phyloP scores from a whole-genome alignment of 78 protist genomes.

The Dictyostelium capitatum region DNA sequence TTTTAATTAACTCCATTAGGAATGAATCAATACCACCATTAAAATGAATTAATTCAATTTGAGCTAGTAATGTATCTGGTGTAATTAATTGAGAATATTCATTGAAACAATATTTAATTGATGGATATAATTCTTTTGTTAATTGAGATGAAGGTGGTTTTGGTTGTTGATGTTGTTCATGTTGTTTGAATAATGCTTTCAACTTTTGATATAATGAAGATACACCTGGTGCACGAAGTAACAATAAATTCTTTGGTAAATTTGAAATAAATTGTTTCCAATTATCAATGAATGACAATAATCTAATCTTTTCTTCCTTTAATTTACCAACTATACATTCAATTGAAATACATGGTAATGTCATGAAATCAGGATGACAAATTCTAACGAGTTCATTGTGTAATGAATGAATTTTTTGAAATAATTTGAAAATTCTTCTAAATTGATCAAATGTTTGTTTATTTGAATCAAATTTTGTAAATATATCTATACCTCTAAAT shows the following conservation, averaged over 20 bases:
- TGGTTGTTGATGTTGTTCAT: background rate
- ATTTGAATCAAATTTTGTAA: background rate
- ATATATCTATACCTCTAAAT: conserved; percentile 8
- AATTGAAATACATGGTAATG: background rate
- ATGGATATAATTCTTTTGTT: background rate
- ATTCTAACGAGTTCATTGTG: background rate
- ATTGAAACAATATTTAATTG: conserved; percentile 20
- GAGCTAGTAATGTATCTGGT: background rate
- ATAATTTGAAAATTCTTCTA: background rate
- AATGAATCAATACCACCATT: background rate
- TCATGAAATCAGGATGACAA: conserved; percentile 10
- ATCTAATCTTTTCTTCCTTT: background rate
- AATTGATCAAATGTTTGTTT: background rate
- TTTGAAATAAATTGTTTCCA: background rate
- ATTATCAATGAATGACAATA: background rate
- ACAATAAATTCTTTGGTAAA: conserved; percentile 19
- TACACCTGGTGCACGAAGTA: conserved; percentile 30
- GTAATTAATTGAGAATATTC: background rate
- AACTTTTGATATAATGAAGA: conserved; percentile 18
- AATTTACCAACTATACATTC: background rate
- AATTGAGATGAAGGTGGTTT: background rate
- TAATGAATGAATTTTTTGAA: background rate
- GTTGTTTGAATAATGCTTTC: background rate
- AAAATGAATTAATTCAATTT: background rate
- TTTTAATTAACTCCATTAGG: background rate